phyloP scores from a whole-genome alignment of 2,329 filamentous ascomycete species.

The Coniochaeta prunicola region DNA sequence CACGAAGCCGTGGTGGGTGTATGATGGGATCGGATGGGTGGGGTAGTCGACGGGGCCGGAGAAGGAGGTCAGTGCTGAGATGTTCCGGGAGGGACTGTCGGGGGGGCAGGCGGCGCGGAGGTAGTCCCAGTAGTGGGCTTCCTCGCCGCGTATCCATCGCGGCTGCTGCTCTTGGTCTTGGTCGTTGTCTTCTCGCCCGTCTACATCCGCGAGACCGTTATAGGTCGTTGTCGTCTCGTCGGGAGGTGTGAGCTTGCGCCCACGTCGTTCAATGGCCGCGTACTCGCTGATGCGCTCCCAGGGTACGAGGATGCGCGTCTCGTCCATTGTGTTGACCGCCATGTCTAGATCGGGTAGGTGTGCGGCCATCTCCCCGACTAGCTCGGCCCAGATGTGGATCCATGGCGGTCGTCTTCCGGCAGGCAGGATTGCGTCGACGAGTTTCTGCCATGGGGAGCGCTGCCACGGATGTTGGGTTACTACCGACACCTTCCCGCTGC shows the following conservation, averaged over 20 bases:
- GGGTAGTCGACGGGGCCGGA: constrained; percentile 32
- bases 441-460: constrained; percentile 40
- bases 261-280: constrained; percentile 44
- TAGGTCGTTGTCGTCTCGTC: constrained; percentile 38
- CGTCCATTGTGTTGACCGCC: constrained; percentile 60
- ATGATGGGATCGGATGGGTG: constrained; percentile 35
- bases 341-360: constrained; percentile 61
- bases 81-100: constrained; percentile 50
- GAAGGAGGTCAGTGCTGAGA: constrained; percentile 34
- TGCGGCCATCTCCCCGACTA: constrained; percentile 43
- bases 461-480: constrained; percentile 30
- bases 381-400: constrained; percentile 47
- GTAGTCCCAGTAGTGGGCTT: constrained; percentile 45
- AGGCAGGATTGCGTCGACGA: too few species aligned
- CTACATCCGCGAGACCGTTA: constrained; percentile 29
- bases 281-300: constrained; percentile 53
- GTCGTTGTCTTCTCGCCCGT: neutral
- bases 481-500: constrained; percentile 33
- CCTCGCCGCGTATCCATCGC: constrained; percentile 44
- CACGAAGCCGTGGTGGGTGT: constrained; percentile 51
- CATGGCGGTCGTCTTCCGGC: too few species aligned
- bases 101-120: constrained; percentile 55
- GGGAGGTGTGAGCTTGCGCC: constrained; percentile 32
- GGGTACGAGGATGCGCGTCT: constrained; percentile 55
- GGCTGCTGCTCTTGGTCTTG: constrained; percentile 33